phyloP scores from a whole-genome alignment of 2,329 filamentous ascomycete species.

The Diaporthe vexans region DNA sequence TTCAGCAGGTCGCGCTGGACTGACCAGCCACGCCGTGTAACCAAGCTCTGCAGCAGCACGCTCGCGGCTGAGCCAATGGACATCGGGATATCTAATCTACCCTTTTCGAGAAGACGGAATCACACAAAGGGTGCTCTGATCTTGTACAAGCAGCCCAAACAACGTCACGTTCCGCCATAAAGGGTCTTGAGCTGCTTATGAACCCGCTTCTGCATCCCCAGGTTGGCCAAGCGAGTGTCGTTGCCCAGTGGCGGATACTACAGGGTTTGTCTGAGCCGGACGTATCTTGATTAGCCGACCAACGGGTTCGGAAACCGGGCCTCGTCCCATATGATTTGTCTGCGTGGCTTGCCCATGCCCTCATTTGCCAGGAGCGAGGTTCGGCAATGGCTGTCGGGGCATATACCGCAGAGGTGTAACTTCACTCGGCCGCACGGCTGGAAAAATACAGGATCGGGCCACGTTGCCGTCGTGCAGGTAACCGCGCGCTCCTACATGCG shows the following conservation, averaged over 20 bases:
- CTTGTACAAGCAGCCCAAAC: not conserved
- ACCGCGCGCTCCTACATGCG: not conserved
- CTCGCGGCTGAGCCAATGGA: not conserved
- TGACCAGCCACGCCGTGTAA: constrained; percentile 20
- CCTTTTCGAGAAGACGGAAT: constrained; percentile 28
- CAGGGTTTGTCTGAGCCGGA: not conserved
- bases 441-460: constrained; percentile 31
- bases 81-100: not conserved
- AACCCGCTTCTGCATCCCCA: not conserved
- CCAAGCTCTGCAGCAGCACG: constrained; percentile 14
- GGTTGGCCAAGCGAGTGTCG: not conserved
- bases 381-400: constrained; percentile 19
- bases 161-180: constrained; percentile 27
- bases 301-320: constrained; percentile 19
- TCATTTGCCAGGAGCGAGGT: not conserved
- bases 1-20: constrained; percentile 8
- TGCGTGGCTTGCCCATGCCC: constrained; percentile 17
- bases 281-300: constrained; percentile 1
- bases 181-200: constrained; percentile 15
- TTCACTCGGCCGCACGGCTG: constrained; percentile 5
- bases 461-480: constrained; percentile 27
- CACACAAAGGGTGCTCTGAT: constrained; percentile 12
- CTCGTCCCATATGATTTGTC: constrained; percentile 23
- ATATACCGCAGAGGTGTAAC: not conserved
- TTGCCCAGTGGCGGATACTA: constrained; percentile 8